These are phyloP conservation scores for Sesbania bispinosa DNA, from an alignment of 306 rosid genomes.

Conservation along the genomic window DNA sequence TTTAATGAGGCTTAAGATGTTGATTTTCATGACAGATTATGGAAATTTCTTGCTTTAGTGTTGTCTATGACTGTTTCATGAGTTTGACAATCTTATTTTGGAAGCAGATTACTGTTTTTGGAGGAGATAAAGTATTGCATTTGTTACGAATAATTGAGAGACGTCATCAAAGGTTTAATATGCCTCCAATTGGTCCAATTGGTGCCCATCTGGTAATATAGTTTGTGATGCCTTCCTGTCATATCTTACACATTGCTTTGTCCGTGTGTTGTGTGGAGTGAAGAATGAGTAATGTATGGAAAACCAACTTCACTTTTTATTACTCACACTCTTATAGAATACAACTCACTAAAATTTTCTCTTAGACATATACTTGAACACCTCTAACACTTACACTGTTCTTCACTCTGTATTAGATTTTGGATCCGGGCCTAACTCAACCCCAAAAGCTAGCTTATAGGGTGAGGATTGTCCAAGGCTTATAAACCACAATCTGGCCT, in stretches of 20 bases:
- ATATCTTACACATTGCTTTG: background rate
- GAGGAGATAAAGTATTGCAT: constrained; percentile 65
- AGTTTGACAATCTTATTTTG: constrained; percentile 19
- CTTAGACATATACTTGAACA: too few relatives aligned
- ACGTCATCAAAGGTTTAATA: constrained; percentile 51
- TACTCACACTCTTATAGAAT: too few relatives aligned
- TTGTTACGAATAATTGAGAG: constrained; percentile 63
- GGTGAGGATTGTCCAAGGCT: too few relatives aligned
- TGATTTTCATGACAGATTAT: background rate
- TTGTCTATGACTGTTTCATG: background rate
- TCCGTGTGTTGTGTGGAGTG: background rate
- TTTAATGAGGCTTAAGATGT: too few relatives aligned
- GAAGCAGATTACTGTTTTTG: constrained; percentile 74
- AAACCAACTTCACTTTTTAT: too few relatives aligned
- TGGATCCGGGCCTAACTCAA: too few relatives aligned
- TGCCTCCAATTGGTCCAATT: constrained; percentile 89
- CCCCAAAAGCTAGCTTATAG: too few relatives aligned
- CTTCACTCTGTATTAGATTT: too few relatives aligned
- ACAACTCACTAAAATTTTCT: too few relatives aligned
- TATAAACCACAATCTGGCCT: too few relatives aligned
- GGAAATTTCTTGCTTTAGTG: background rate
- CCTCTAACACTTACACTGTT: too few relatives aligned
- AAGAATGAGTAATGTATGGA: too few relatives aligned
- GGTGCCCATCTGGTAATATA: constrained; percentile 73
- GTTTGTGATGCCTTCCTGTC: constrained; percentile 16